Evolutionary conservation across 2,329 filamentous ascomycete species (phyloP), one percentile per base, ranked within the genome.

Genomic region (Eutypella sp.): DNA sequence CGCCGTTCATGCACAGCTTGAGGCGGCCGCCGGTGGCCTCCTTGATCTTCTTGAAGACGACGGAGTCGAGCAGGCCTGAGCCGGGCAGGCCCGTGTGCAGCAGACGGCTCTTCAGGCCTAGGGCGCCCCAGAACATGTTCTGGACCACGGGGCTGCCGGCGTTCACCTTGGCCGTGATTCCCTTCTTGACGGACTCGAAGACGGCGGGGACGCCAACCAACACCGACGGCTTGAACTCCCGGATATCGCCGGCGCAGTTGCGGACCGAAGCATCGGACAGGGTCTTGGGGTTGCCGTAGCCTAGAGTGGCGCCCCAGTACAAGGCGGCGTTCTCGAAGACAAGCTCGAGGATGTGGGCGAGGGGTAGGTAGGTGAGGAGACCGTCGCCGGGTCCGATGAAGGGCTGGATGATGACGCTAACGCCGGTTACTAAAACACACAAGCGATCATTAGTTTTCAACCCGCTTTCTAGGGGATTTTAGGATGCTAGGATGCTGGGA

Each of bases 141-240:
- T 79, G 84, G 43, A 84, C 77, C 27, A 95, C 52, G 15, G 78
- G 70, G 60, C 81, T 84, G 59, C 83, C 78, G 53, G 81, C 78
- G 63, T 84, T 79, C 46, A 95, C 82, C 71, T 91, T 90, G 63
- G 74, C 73, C 48, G 90, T 70, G 57, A 95, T 89, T 50, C 89
- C 89, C 73, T 95, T 95, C 79, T 93, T 95, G 50, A 95, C 85
- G 3, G 85, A 86, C 68, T 95, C 89, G 85, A 88, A 95, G 3
- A 95, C 89, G 24, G 89, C 88, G 3, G 89, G 89, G 4, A 95
- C 89, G 64, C 89, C 89, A 43, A 95, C 85, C 50, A 95, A 74
- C 57, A 95, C 79, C 5, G 85, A 89, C 3, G 89, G 89, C 65
- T 81, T 84, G 67, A 95, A 85, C 63, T 95, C 89, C 51, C 83